Evolutionary conservation across 495 filamentous ascomycete genomes (phyloP).

Genomic region (Viridothelium virens): DNA sequence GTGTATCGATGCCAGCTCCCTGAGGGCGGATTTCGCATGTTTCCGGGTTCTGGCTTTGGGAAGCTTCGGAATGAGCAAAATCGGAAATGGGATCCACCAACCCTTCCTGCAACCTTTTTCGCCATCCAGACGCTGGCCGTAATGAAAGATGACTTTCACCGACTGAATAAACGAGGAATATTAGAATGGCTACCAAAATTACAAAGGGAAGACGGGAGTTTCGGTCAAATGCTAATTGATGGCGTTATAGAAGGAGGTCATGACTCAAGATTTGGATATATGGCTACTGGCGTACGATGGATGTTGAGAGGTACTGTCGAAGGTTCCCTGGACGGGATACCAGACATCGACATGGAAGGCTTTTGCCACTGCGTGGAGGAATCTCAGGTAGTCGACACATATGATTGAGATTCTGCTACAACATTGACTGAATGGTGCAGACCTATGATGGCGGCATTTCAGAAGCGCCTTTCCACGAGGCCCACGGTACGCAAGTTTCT

Average conservation of each 20-base stretch:
- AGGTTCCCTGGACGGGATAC: conserved; percentile 46
- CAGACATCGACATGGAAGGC: conserved; percentile 67
- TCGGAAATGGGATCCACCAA: conserved; percentile 66
- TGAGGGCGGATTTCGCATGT: conserved; percentile 71
- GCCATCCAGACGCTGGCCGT: conserved; percentile 66
- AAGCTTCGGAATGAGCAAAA: conserved; percentile 41
- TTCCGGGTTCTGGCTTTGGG: conserved; percentile 57
- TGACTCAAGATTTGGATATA: conserved; percentile 83
- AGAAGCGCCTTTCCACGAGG: conserved; percentile 72
- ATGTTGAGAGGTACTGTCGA: conserved; percentile 55
- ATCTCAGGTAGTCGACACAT: conserved; percentile 49
- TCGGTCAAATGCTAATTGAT: conserved; percentile 67
- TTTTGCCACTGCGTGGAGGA: conserved; percentile 63
- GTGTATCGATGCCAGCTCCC: conserved; percentile 68
- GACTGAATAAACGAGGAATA: conserved; percentile 59
- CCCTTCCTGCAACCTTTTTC: conserved; percentile 79
- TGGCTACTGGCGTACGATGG: conserved; percentile 72
- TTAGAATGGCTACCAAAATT: conserved; percentile 65
- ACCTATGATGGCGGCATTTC: conserved; percentile 86
- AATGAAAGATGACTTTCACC: conserved; percentile 62
- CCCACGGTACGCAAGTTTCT: conserved; percentile 59
- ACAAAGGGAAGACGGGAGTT: conserved; percentile 81
- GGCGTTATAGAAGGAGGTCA: conserved; percentile 64
- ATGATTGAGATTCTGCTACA: not conserved
- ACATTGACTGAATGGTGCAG: conserved; percentile 37